Conservation (phyloP, 345 rosid species). For the Eucalyptus erythrocorys region DNA sequence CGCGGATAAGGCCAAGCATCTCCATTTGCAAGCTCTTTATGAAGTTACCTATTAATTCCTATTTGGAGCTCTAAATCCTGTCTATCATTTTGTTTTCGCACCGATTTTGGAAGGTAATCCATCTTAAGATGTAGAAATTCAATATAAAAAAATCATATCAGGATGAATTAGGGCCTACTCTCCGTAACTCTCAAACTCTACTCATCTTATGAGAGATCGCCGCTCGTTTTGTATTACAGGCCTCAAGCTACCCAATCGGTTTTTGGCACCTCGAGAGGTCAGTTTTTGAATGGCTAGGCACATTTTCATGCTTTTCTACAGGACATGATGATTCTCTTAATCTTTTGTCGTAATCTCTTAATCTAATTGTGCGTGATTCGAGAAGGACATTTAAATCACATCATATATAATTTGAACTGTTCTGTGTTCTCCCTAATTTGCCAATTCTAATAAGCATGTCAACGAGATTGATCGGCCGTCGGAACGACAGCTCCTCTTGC, state of each 20-base stretch:
- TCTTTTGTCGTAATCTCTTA: background rate
- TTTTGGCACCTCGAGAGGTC: background rate
- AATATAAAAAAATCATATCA: background rate
- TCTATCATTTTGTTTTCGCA: background rate
- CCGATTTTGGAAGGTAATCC: background rate
- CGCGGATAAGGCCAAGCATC: background rate
- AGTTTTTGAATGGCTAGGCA: accelerated
- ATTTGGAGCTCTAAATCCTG: background rate
- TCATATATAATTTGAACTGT: background rate
- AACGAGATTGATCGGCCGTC: background rate
- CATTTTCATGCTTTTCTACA: background rate
- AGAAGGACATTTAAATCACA: background rate
- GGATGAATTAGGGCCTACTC: background rate
- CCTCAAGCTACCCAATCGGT: background rate
- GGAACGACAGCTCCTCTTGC: accelerated
- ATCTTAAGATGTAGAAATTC: background rate
- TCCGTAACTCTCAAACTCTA: background rate
- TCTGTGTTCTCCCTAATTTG: background rate
- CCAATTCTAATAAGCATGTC: background rate
- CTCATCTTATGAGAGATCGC: background rate
- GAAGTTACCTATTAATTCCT: background rate
- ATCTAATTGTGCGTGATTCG: background rate
- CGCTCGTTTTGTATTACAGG: background rate
- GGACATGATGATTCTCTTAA: background rate
- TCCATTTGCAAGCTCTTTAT: background rate